These are phyloP conservation scores for Pichia heedii DNA, from an alignment of 805 yeast species.

Conservation along the genomic window DNA sequence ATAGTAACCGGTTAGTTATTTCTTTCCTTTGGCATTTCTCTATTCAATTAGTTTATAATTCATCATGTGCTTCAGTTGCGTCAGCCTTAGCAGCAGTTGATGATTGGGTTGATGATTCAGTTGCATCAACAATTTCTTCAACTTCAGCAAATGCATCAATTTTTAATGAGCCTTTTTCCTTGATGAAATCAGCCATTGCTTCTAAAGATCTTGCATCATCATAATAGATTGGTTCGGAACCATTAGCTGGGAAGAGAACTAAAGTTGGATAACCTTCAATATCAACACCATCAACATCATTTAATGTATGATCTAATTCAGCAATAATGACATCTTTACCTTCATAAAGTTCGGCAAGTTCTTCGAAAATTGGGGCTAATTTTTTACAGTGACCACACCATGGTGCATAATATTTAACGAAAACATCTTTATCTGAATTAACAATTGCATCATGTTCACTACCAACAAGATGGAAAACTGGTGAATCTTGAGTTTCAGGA, in stretches of 20 bases:
- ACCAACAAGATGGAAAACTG: slow-evolving; percentile 68
- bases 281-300: slow-evolving; percentile 70
- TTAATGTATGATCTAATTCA: slow-evolving; percentile 79
- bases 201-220: slow-evolving; percentile 68
- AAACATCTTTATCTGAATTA: slow-evolving; percentile 54
- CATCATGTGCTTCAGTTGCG: slow-evolving; percentile 12
- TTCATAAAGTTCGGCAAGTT: slow-evolving; percentile 63
- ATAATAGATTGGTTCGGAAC: slow-evolving; percentile 55
- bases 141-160: slow-evolving; percentile 40
- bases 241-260: slow-evolving; percentile 80
- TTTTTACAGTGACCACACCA: slow-evolving; percentile 98
- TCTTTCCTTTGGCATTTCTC: not conserved
- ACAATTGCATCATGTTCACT: slow-evolving; percentile 68
- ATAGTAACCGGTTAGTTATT: too few species aligned
- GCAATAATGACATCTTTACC: slow-evolving; percentile 62
- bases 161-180: slow-evolving; percentile 53
- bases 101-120: slow-evolving; percentile 19
- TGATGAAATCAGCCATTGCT: slow-evolving; percentile 59
- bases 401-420: slow-evolving; percentile 92
- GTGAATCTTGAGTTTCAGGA: slow-evolving; percentile 72
- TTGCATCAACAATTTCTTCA: slow-evolving; percentile 20
- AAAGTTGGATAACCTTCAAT: slow-evolving; percentile 91
- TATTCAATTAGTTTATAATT: slow-evolving; percentile 9
- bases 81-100: not conserved
- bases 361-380: slow-evolving; percentile 82